Evolutionary conservation across 345 rosid genomes (phyloP).

Genomic region (Limnanthes douglasii): DNA sequence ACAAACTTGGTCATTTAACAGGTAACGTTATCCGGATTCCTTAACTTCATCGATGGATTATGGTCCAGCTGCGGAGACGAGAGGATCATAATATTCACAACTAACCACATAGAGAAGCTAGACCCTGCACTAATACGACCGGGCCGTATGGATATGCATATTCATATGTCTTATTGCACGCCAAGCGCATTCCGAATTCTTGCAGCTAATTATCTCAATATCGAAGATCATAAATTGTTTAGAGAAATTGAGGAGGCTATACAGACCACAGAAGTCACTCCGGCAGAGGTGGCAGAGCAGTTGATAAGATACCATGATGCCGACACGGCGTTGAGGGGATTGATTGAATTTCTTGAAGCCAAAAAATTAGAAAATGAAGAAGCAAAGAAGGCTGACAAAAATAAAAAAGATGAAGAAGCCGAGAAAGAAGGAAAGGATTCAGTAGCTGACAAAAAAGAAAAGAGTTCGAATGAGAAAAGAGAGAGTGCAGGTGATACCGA

Average conservation of each 20-base stretch:
- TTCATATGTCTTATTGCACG: constrained; percentile 43
- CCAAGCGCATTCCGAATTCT: constrained; percentile 12
- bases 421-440: too few species aligned
- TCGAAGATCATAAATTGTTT: constrained; percentile 12
- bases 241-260: constrained; percentile 18
- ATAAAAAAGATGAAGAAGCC: too few species aligned
- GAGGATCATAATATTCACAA: constrained; percentile 53
- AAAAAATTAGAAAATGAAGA: constrained; percentile 14
- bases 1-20: too few species aligned
- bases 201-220: constrained; percentile 26
- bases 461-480: too few species aligned
- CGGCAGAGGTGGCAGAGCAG: constrained; percentile 33
- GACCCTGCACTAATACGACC: constrained; percentile 49
- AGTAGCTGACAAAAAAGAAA: too few species aligned
- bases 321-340: constrained; percentile 13
- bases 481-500: too few species aligned
- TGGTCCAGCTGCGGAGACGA: constrained; percentile 54
- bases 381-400: too few species aligned
- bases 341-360: constrained; percentile 17
- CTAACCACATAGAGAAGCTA: constrained; percentile 41
- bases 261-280: constrained; percentile 16
- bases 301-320: constrained; percentile 22
- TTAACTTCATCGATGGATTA: constrained; percentile 54
- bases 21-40: constrained; percentile 28
- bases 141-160: constrained; percentile 59